Percentiles rank a stretch among this genome's conserved stretches.
Evolutionary conservation across 2,329 filamentous ascomycete genomes (phyloP).

Genomic region (Penicillium sp.): DNA sequence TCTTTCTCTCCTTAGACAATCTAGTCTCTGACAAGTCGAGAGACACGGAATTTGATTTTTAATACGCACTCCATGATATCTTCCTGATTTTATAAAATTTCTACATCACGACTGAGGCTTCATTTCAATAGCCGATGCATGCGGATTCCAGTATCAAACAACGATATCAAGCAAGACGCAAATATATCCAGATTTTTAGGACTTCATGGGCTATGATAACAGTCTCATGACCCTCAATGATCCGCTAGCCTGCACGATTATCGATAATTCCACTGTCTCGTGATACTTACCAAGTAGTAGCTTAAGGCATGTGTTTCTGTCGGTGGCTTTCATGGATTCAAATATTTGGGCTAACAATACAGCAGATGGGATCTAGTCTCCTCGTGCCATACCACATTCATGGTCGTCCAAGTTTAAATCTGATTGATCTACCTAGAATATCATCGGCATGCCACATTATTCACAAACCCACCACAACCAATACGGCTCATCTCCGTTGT

Average conservation of each 20-base stretch:
- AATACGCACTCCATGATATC: neutral
- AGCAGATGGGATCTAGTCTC: neutral
- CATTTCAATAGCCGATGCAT: neutral
- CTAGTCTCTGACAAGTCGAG: neutral
- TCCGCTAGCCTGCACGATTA: neutral
- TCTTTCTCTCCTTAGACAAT: neutral
- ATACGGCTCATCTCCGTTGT: neutral
- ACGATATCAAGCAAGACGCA: neutral
- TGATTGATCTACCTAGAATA: neutral
- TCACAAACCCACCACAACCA: neutral
- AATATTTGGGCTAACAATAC: neutral
- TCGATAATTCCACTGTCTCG: neutral
- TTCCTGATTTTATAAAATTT: too few species aligned
- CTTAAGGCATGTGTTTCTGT: neutral
- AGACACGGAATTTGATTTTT: neutral
- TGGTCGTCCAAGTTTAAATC: neutral
- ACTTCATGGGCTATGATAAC: neutral
- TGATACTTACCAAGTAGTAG: neutral
- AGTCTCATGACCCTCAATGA: neutral
- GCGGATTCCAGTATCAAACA: neutral
- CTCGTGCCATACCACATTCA: neutral
- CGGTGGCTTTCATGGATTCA: neutral
- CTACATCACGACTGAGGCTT: too few species aligned
- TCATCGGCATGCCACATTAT: neutral
- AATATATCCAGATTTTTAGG: neutral